Evolutionary conservation across 202 grass and related monocot genomes (phyloP), one percentile per base, ranked within the genome.

Genomic region (Setaria viridis): DNA sequence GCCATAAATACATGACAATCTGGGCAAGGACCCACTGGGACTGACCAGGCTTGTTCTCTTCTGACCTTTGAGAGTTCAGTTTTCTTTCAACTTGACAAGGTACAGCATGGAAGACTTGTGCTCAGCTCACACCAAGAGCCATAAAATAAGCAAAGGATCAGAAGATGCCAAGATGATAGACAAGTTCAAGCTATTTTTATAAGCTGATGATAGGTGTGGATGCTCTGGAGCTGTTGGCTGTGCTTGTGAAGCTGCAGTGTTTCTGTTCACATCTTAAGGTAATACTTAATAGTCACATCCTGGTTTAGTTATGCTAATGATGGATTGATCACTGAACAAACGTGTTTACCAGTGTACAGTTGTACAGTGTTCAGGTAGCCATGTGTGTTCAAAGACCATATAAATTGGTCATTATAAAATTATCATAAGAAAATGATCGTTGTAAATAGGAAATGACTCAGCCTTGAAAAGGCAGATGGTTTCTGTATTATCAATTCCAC

Each of bases 31-130:
- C 80, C 85, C 89, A 84, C 62, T 13, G 85, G 35, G 7, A 76
- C 57, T 80, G 85, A 84, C 76, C 72, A 84, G 65, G 76, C 60
- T 73, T 62, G 19, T 87, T 90, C 33, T 78, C 45, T 89, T 89
- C 33, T 85, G 74, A 79, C 67, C 33, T 11, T 29, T 25, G 64
- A 78, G 53, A 81, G 19, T 63, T 82, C 46, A 49, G 57, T 67
- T 72, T 58, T 51, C 55, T 78, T 78, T 41, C 58, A 82, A 50
- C 47, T 82, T 48, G 58, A 32, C 19, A 62, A 62, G 47, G 20
- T 77, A 60, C 20, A 76, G 62, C 45, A 70, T 62, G 74, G 70
- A 83, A 77, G 54, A 65, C 63, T 29, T 70, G 34, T 59, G 32
- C 43, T 74, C 60, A 29, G 32, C 2, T 80, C 60, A 35, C 59